These are phyloP conservation scores for Fusarium camptoceras DNA, from an alignment of 2,329 filamentous ascomycete genomes.

Conservation along the genomic window DNA sequence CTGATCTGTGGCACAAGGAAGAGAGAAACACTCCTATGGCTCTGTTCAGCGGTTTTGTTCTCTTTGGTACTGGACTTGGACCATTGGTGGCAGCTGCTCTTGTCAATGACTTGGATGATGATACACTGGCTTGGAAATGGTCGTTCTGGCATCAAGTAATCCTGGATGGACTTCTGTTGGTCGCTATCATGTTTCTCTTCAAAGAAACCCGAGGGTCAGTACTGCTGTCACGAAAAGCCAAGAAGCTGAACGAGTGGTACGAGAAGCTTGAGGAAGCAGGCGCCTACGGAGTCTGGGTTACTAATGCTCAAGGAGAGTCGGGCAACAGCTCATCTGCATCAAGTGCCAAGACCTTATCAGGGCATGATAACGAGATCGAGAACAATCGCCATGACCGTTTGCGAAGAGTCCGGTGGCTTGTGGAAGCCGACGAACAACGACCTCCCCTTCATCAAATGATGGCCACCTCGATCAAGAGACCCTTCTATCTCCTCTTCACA, in stretches of 20 bases:
- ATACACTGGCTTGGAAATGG: conserved; percentile 77
- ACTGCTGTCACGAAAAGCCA: conserved; percentile 80
- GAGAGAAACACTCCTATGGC: conserved; percentile 92
- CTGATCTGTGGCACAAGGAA: conserved; percentile 83
- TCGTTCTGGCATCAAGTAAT: conserved; percentile 90
- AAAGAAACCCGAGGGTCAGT: conserved; percentile 86
- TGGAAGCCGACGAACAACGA: conserved; percentile 81
- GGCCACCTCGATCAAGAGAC: conserved; percentile 77
- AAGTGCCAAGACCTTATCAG: conserved; percentile 32
- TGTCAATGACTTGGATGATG: conserved; percentile 65
- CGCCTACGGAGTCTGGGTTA: conserved; percentile 60
- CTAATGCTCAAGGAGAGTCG: conserved; percentile 14
- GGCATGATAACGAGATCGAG: conserved; percentile 14
- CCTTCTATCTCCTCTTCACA: conserved; percentile 81
- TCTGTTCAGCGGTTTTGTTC: conserved; percentile 81
- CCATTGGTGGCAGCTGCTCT: conserved; percentile 79
- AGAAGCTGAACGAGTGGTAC: conserved; percentile 81
- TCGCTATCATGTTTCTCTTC: conserved; percentile 76
- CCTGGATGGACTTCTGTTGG: conserved; percentile 68
- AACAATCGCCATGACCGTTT: conserved; percentile 26
- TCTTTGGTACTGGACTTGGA: conserved; percentile 83
- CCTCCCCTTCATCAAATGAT: conserved; percentile 77
- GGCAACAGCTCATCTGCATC: conserved; percentile 39
- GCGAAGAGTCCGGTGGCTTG: conserved; percentile 79
- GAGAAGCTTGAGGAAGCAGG: conserved; percentile 76